phyloP scores from a whole-genome alignment of 208 protist genomes.

The Crithidia brevicula region DNA sequence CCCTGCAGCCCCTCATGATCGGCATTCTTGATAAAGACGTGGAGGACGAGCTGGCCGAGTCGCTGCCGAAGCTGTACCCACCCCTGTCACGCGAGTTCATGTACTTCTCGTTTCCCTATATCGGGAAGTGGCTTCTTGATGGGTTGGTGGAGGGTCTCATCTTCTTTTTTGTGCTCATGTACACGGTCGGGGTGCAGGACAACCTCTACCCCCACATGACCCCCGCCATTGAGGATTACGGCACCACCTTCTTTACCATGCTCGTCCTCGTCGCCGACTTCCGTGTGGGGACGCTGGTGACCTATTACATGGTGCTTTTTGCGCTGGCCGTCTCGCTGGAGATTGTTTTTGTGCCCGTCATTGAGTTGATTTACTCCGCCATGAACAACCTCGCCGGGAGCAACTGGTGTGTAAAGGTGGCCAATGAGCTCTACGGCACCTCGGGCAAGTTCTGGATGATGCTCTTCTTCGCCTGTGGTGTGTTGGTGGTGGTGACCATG shows the following conservation, averaged over 20 bases:
- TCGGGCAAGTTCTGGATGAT: constrained; percentile 64
- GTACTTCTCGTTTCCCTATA: constrained; percentile 74
- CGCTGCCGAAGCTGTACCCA: constrained; percentile 70
- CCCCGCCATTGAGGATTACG: constrained; percentile 68
- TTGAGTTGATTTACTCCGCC: constrained; percentile 51
- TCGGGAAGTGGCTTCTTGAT: constrained; percentile 69
- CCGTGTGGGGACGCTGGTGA: constrained; percentile 39
- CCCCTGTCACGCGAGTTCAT: constrained; percentile 64
- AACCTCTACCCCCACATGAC: constrained; percentile 49
- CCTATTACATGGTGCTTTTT: constrained; percentile 67
- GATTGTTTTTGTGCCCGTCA: constrained; percentile 38
- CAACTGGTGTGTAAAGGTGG: constrained; percentile 63
- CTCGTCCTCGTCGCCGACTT: constrained; percentile 68
- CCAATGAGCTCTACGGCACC: constrained; percentile 47
- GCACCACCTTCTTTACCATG: constrained; percentile 72
- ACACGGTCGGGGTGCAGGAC: constrained; percentile 46
- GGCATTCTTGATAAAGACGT: constrained; percentile 91
- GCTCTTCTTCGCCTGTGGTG: constrained; percentile 50
- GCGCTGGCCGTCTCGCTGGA: constrained; percentile 30
- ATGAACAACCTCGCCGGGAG: constrained; percentile 58
- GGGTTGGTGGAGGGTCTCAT: constrained; percentile 54
- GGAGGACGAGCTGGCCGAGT: constrained; percentile 78
- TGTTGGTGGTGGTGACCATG: constrained; percentile 62
- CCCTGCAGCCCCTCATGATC: constrained; percentile 77
- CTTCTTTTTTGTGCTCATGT: constrained; percentile 66